Evolutionary conservation across 441 rosid species (phyloP).

Genomic region (Bocquillonia castaneifolia): DNA sequence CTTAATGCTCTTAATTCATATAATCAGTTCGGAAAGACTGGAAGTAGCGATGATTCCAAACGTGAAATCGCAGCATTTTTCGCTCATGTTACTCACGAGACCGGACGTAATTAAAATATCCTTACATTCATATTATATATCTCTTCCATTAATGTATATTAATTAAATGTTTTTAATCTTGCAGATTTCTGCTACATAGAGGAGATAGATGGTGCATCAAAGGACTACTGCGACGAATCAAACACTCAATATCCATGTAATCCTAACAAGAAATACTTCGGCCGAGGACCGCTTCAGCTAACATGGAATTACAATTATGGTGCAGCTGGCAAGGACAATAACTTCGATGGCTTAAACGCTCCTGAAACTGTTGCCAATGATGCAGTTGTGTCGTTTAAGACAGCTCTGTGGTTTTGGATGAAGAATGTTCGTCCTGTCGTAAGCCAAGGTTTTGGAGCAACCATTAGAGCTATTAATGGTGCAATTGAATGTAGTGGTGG

Average conservation of each 20-base stretch:
- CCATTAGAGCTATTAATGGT: slow-evolving; percentile 39
- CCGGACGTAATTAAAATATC: slow-evolving; percentile 44
- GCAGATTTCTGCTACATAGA: slow-evolving; percentile 32
- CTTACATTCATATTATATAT: too few relatives aligned
- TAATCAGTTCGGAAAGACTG: slow-evolving; percentile 22
- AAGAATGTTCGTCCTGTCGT: slow-evolving; percentile 29
- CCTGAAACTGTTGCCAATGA: slow-evolving; percentile 47
- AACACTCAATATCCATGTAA: slow-evolving; percentile 10
- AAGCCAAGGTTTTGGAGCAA: slow-evolving; percentile 45
- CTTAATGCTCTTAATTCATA: slow-evolving; percentile 23
- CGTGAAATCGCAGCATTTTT: slow-evolving; percentile 46
- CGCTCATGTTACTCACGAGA: slow-evolving; percentile 46
- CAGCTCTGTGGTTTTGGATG: slow-evolving; percentile 56
- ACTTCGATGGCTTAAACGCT: slow-evolving; percentile 28
- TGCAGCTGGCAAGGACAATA: slow-evolving; percentile 22
- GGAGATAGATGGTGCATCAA: slow-evolving; percentile 26
- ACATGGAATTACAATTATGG: slow-evolving; percentile 37
- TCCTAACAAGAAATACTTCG: slow-evolving; percentile 19
- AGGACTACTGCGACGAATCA: slow-evolving; percentile 14
- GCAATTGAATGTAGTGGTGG: slow-evolving; percentile 35
- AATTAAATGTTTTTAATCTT: too few relatives aligned
- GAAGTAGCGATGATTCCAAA: slow-evolving; percentile 28
- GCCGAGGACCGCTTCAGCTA: slow-evolving; percentile 32
- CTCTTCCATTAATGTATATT: too few relatives aligned
- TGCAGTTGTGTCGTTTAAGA: slow-evolving; percentile 33